phyloP scores from a whole-genome alignment of 1,139 yeast genomes.

The Pichia sp. region DNA sequence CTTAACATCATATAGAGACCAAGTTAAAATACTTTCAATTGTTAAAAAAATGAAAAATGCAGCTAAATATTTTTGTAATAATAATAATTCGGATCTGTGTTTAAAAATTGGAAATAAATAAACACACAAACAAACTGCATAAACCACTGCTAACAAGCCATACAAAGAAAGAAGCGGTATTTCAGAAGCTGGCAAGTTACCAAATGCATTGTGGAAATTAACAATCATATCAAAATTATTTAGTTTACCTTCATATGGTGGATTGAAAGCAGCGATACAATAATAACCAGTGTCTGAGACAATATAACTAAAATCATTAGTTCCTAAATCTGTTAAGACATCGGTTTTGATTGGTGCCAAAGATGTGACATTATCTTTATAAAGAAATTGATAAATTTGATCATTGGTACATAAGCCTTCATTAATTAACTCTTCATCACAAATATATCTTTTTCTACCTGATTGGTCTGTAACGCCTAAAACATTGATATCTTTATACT shows the following conservation, averaged over 20 bases:
- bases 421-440: slow-evolving; percentile 65
- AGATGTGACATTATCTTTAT: slow-evolving; percentile 33
- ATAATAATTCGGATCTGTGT: slow-evolving; percentile 80
- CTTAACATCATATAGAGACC: slow-evolving; percentile 86
- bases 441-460: slow-evolving; percentile 48
- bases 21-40: slow-evolving; percentile 75
- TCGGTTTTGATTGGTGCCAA: slow-evolving; percentile 51
- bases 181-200: slow-evolving; percentile 82
- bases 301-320: slow-evolving; percentile 55
- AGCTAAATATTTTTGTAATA: slow-evolving; percentile 83
- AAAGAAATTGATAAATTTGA: slow-evolving; percentile 57
- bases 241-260: slow-evolving; percentile 23
- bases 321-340: slow-evolving; percentile 50
- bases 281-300: slow-evolving; percentile 80
- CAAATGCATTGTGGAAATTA: slow-evolving; percentile 85
- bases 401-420: slow-evolving; percentile 49
- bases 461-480: slow-evolving; percentile 49
- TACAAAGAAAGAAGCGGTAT: slow-evolving; percentile 87
- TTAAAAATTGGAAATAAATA: slow-evolving; percentile 84
- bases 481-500: slow-evolving; percentile 66
- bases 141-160: slow-evolving; percentile 78
- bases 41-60: slow-evolving; percentile 81
- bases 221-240: slow-evolving; percentile 52
- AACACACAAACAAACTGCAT: slow-evolving; percentile 71
- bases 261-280: slow-evolving; percentile 70